Evolutionary conservation across 805 yeast genomes (phyloP), one percentile per base, ranked within the genome.

Genomic region (Wickerhamomyces bovis): DNA sequence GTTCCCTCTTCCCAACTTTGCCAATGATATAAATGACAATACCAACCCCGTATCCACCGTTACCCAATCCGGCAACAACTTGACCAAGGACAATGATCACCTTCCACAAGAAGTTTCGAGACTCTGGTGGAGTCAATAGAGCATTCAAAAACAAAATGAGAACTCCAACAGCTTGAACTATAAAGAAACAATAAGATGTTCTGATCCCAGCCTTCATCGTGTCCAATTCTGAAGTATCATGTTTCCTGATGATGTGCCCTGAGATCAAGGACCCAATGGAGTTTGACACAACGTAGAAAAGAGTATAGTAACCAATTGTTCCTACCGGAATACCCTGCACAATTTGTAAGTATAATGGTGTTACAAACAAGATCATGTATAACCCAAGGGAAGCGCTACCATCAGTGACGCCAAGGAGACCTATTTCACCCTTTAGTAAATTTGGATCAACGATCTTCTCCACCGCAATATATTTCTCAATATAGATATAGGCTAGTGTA

Each of bases 301-400:
- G 63, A 39, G 70, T 71, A 52, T 68, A 72, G 2, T 57, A 49
- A 11, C 77, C 77, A 19, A 72, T 60, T 19, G 60, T 62, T 11
- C 68, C 56, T 6, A 72, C 69, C 6, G 58, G 51, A n/a, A 69
- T 55, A 38, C 63, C 67, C 44, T 71, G 75, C 6, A 72, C 65
- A n/a, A 69, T 55, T 51, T 73, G 77, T n/a, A 71, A 56, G 49
- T 71, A 73, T 9, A 72, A 45, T 3, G 77, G 77, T 5, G 67
- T 53, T 3, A 66, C 48, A 52, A 69, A 73, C 22, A 66, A 61
- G 16, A 57, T 54, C 42, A 67, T 63, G 49, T 68, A 71, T 6
- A 66, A 48, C 0, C 68, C 53, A 56, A 69, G 58, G 1, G 73
- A 54, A 19, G 70, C 71, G 46, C 70, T 64, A 46, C 68, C 62